Evolutionary conservation across 1,284 basidiomycete species (phyloP).

Genomic region (Heterobasidion parviporum): DNA sequence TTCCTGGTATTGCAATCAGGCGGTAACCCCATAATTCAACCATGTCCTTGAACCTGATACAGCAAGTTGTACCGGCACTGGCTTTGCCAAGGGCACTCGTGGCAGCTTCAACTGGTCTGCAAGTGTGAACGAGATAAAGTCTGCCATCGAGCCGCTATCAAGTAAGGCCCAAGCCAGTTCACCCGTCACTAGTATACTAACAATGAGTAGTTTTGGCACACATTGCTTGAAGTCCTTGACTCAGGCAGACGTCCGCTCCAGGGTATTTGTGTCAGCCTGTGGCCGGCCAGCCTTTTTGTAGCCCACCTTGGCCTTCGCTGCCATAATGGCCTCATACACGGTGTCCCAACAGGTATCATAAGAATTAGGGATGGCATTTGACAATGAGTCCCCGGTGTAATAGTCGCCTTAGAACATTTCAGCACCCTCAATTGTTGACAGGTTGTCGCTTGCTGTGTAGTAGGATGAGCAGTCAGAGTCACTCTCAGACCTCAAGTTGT

Average conservation of each 20-base stretch:
- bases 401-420: not conserved
- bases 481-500: not conserved
- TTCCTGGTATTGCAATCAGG: conserved; percentile 19
- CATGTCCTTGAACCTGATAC: conserved; percentile 6
- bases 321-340: not conserved
- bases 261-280: not conserved
- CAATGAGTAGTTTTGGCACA: conserved; percentile 19
- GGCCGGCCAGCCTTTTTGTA: not conserved
- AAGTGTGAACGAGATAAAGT: conserved; percentile 25
- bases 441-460: not conserved
- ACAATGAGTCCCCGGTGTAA: not conserved
- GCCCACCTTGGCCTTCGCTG: not conserved
- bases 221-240: conserved; percentile 14
- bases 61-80: conserved; percentile 8
- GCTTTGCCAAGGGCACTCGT: conserved; percentile 3
- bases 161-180: conserved; percentile 18
- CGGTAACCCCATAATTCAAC: conserved; percentile 2
- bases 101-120: conserved; percentile 20
- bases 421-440: not conserved
- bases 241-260: not conserved
- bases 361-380: not conserved
- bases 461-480: not conserved
- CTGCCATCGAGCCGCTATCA: conserved; percentile 24
- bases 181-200: conserved; percentile 19
- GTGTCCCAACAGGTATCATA: not conserved